Conservation (phyloP, 1,284 basidiomycete genomes). For the Crucibulum cyathiforme region DNA sequence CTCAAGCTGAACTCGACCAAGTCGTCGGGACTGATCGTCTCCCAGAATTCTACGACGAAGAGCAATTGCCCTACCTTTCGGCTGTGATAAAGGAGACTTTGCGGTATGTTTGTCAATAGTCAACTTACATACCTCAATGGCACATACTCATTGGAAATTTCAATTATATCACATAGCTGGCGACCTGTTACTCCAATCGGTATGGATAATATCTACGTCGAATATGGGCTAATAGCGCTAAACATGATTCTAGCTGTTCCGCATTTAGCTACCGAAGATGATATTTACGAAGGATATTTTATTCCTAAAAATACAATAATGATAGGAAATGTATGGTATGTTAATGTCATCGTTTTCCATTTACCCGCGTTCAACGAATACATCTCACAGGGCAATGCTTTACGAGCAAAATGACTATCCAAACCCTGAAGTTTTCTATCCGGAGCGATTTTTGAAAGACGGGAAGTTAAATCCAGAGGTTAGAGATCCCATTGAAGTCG, state of each 20-base stretch:
- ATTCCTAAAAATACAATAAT: constrained; percentile 43
- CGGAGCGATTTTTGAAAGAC: constrained; percentile 43
- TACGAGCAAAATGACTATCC: constrained; percentile 44
- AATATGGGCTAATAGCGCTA: not conserved
- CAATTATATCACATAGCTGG: constrained; percentile 21
- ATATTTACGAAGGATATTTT: constrained; percentile 43
- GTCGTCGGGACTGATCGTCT: constrained; percentile 35
- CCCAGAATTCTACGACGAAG: constrained; percentile 38
- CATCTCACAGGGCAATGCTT: constrained; percentile 40
- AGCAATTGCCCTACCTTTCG: constrained; percentile 40
- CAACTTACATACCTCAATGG: not conserved
- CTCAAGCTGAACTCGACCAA: constrained; percentile 44
- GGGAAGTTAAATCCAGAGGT: constrained; percentile 31
- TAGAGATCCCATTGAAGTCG: constrained; percentile 26
- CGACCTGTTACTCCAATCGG: constrained; percentile 23
- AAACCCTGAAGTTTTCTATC: constrained; percentile 44
- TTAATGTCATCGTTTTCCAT: not conserved
- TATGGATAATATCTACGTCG: constrained; percentile 1
- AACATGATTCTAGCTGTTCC: not conserved
- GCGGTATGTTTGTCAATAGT: constrained; percentile 8
- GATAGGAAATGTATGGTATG: constrained; percentile 22
- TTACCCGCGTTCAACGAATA: not conserved
- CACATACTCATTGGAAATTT: not conserved
- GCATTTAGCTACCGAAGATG: constrained; percentile 23
- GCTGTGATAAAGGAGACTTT: constrained; percentile 40